Conservation (phyloP, 345 rosid species). For the Gossypium ekmanianum region DNA sequence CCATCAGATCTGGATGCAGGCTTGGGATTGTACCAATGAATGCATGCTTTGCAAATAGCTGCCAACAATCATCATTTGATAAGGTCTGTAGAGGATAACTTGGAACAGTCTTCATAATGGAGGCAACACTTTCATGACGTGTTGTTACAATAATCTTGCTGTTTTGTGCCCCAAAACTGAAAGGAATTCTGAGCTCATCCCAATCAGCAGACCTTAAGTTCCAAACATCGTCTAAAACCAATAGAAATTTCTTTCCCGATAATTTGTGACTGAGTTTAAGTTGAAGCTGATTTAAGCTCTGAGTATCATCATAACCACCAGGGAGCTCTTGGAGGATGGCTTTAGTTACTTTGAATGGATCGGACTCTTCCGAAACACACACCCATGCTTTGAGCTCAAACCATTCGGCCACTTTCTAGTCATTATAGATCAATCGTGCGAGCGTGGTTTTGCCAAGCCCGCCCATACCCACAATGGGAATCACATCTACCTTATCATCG, state of each 20-base stretch:
- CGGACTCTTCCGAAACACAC: constrained; percentile 18
- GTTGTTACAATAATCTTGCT: constrained; percentile 32
- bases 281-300: constrained; percentile 26
- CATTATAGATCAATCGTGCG: constrained; percentile 1
- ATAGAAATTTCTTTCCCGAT: constrained; percentile 22
- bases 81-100: constrained; percentile 17
- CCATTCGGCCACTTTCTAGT: constrained; percentile 9
- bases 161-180: constrained; percentile 16
- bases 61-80: constrained; percentile 26
- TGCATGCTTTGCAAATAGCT: constrained; percentile 23
- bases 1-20: constrained; percentile 11
- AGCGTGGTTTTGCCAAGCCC: constrained; percentile 10
- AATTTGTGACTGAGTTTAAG: constrained; percentile 17
- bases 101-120: constrained; percentile 19
- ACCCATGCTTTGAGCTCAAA: constrained; percentile 29
- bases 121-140: constrained; percentile 16
- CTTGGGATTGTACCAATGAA: neutral
- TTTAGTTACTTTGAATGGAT: constrained; percentile 18
- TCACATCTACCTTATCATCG: neutral
- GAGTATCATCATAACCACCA: neutral
- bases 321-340: constrained; percentile 20
- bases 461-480: constrained; percentile 17
- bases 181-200: constrained; percentile 23
- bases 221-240: constrained; percentile 33
- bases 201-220: neutral